Evolutionary conservation across 2,329 filamentous ascomycete genomes (phyloP), one percentile per base, ranked within the genome.

Genomic region (Alternaria postmessia): DNA sequence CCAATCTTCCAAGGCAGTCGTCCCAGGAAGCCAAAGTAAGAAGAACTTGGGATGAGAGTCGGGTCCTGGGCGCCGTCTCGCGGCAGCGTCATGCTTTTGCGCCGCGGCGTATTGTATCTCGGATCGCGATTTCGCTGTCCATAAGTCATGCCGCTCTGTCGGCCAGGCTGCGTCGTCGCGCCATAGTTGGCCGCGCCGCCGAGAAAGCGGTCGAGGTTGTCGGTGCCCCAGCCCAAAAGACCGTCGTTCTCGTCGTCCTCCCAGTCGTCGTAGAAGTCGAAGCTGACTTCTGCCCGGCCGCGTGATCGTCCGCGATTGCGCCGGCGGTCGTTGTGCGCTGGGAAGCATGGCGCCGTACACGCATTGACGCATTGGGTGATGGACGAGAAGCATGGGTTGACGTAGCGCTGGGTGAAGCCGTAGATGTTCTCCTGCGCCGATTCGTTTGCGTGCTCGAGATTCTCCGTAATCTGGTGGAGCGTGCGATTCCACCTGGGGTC

Each of bases 231-330:
- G 46, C 88, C 89, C 53, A 94, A 81, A 48, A 94, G 78, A 0
- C 89, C 86, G 39, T 88, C 85, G 34, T 82, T 83, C 51, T 86
- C 85, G 30, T 88, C 86, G 55, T 88, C 85, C 62, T 97, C 93
- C 94, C 94, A 98, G 79, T 97, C 94, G 79, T 97, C 94, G 81
- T 98, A 98, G 77, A 98, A 98, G 78, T 97, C 94, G 76, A 98
- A 98, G 72, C 88, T 94, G 71, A 91, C 87, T 79, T 97, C 94
- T 28, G 93, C 91, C 52, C 88, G 80, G 3, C 87, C 88, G 62
- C 82, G 77, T 57, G 81, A 79, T 22, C 84, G 80, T 18, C 79
- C 80, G 36, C 90, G 86, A 70, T 93, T 88, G 57, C 92, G 88
- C 30, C 91, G 88, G 59, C 91, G 88, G 74, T 94, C 91, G 68